Evolutionary conservation across 1,284 basidiomycete genomes (phyloP).

Genomic region (Flammula alnicola): DNA sequence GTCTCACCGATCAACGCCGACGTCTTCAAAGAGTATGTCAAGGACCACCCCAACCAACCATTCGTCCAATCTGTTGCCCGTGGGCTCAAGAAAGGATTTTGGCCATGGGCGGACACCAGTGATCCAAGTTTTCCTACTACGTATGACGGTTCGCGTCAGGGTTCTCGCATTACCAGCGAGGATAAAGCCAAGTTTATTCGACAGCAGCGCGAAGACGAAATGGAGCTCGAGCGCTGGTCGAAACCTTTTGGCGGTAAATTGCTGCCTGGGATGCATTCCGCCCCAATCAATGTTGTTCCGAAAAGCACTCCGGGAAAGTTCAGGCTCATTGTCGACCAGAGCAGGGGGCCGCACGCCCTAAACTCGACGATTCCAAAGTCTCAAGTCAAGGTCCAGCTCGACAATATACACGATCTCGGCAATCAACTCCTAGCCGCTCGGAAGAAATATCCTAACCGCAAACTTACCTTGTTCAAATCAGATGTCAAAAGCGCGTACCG

Average conservation of each 20-base stretch:
- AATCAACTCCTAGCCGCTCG: conserved; percentile 14
- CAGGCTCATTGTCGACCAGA: conserved; percentile 40
- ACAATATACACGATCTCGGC: conserved; percentile 26
- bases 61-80: conserved; percentile 32
- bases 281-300: conserved; percentile 39
- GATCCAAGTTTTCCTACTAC: conserved; percentile 26
- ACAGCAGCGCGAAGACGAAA: conserved; percentile 33
- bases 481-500: conserved; percentile 37
- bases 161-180: conserved; percentile 7
- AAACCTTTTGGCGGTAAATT: conserved; percentile 34
- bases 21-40: conserved; percentile 27
- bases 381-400: conserved; percentile 22
- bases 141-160: conserved; percentile 28
- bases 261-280: conserved; percentile 43
- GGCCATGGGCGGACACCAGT: conserved; percentile 37
- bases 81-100: conserved; percentile 35
- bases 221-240: conserved; percentile 33
- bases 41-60: conserved; percentile 35
- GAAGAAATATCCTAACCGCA: conserved; percentile 11
- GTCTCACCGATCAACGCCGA: conserved; percentile 42
- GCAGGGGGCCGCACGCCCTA: conserved; percentile 31
- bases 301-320: conserved; percentile 36
- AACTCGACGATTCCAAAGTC: conserved; percentile 36
- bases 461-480: conserved; percentile 33
- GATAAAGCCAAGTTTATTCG: conserved; percentile 20